Evolutionary conservation across 176 grass and related monocot species (phyloP).

Genomic region (Phoenix dactylifera): DNA sequence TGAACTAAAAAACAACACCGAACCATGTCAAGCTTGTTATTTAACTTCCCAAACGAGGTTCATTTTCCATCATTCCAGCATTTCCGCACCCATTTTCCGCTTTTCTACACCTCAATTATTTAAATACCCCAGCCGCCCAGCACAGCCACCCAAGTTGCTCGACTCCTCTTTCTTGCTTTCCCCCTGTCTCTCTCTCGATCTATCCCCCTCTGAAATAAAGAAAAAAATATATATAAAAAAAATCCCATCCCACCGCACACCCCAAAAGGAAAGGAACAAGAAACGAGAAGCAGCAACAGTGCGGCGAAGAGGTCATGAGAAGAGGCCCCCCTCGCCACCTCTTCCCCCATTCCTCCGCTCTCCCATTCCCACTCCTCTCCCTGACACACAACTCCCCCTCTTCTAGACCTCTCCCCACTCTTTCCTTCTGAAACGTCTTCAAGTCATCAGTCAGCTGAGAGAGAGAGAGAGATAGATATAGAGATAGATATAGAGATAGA

Average conservation of each 20-base stretch:
- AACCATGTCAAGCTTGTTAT: conserved; percentile 1
- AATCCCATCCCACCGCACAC: background rate
- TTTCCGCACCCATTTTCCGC: background rate
- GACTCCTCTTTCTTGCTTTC: background rate
- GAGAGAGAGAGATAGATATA: too few species aligned
- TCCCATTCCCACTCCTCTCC: too few species aligned
- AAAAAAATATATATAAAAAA: conserved; percentile 6
- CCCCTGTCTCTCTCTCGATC: background rate
- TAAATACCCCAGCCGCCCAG: conserved; percentile 26
- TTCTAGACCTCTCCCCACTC: too few species aligned
- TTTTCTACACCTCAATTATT: conserved; percentile 18
- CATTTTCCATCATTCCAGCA: background rate
- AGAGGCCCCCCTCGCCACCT: too few species aligned
- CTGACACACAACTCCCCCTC: too few species aligned
- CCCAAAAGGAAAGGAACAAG: background rate
- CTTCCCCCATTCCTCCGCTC: too few species aligned
- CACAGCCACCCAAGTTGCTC: conserved; percentile 50
- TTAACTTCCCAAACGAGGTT: background rate
- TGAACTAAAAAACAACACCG: too few species aligned
- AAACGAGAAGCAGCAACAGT: background rate
- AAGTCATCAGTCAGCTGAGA: too few species aligned
- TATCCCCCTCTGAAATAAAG: background rate
- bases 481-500: too few species aligned
- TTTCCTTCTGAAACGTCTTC: too few species aligned
- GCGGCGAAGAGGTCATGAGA: too few species aligned